Base-by-base conservation (phyloP, 768 basidiomycete species). In the Kwoniella mangroviensis region DNA sequence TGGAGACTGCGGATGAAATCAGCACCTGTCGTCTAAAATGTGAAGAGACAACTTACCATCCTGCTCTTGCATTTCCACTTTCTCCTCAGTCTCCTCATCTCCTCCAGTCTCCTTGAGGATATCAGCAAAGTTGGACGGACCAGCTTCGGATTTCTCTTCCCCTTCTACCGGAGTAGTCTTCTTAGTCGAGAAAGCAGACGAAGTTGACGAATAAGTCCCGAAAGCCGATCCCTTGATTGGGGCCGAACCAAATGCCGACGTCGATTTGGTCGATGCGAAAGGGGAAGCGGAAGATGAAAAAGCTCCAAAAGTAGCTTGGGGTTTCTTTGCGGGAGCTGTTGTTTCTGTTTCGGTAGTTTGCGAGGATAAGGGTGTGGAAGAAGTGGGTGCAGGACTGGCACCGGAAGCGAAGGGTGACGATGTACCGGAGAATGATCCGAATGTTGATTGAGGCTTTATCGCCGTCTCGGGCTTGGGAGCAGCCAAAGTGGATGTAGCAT, bases 51-150 rank as follows among this genome's bases (percentile, higher is more conserved):
- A 79, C 83, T 74, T 57, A 84, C 84, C 77, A 69, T 84, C 81
- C 64, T 83, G 79, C 63, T 83, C 82, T 19, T 79, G 77, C 73
- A 84, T 77, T 42, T 80, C 78, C 9, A 81, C 53, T 63, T 81
- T 84, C 45, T 66, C 75, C 54, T 78, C 72, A 43, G 74, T 73
- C 4, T 73, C 70, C 41, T 72, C 65, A 49, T 75, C 78, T n/a
- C 55, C 72, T 57, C 67, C 69, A 28, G 40, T 56, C 34, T 66
- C 57, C 49, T 73, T 74, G 57, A 80, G 64, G 41, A 79, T 79
- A 65, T 82, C 82, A 1, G 75, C 81, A 69, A 83, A 83, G 11
- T 24, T 71, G 12, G 71, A 73, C 41, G 73, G 69, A 41, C 73
- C 70, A 17, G 70, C 75, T 60, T 67, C 64, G 12, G 43, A 17